phyloP scores from a whole-genome alignment of 305 asterid species.

The Fraxinus ornus region DNA sequence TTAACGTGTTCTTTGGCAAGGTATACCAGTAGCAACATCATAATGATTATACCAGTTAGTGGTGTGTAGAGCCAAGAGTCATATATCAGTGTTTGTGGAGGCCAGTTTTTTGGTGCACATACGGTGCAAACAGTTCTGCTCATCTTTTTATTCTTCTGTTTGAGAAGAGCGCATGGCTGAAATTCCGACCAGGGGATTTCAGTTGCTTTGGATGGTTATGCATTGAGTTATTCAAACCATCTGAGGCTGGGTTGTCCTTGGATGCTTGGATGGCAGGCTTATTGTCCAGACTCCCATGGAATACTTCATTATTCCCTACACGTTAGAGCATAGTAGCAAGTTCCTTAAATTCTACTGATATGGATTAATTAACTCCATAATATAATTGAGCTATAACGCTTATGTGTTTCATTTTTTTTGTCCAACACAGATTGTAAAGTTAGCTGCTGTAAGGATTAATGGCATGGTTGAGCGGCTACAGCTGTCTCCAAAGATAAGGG shows the following conservation, averaged over 20 bases:
- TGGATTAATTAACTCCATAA: background rate
- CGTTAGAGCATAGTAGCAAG: conserved; percentile 1
- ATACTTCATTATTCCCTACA: background rate
- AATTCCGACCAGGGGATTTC: background rate
- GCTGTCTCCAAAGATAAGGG: conserved; percentile 81
- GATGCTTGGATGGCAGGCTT: conserved; percentile 10
- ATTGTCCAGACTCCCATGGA: background rate
- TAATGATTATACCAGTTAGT: conserved; percentile 5
- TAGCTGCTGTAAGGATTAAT: conserved; percentile 96
- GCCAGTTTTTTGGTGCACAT: background rate
- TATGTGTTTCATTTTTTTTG: background rate
- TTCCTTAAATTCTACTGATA: background rate
- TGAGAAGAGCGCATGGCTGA: background rate
- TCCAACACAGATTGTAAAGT: conserved; percentile 64
- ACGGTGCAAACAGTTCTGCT: background rate
- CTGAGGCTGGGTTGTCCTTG: background rate
- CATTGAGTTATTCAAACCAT: background rate
- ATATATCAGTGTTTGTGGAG: background rate
- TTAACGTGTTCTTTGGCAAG: conserved; percentile 84
- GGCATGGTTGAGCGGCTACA: conserved; percentile 98
- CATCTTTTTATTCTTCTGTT: background rate
- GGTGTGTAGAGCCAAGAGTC: background rate
- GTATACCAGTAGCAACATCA: conserved; percentile 35
- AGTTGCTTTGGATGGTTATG: background rate
- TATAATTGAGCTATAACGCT: background rate